Evolutionary conservation across 2,329 filamentous ascomycete genomes (phyloP), one percentile per base, ranked within the genome.

Genomic region (Chaetomiaceae sp.): DNA sequence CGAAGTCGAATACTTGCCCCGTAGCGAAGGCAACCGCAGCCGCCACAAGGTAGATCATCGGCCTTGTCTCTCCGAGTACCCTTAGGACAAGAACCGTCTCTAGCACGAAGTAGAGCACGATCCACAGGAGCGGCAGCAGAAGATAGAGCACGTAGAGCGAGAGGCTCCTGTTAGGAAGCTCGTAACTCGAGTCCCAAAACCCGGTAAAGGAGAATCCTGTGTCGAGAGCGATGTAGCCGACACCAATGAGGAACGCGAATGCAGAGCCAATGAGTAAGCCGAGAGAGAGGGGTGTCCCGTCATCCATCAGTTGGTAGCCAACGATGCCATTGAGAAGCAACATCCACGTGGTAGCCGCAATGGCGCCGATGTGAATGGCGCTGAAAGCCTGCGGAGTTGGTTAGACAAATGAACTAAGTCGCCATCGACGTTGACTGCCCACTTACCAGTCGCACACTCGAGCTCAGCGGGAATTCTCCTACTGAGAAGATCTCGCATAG

Each of bases 401-500:
- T 46, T 3, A 36, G 41, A 45, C 40, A n/a, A n/a, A n/a, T n/a
- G n/a, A n/a, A n/a, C 48, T 27, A 36, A 27, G 18, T 13, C n/a
- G 8, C 10, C 7, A 14, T 18, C 20, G 8, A 9, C 32, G 29
- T 38, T 23, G 25, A 10, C 18, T 4, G 20, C 9, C 11, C 27
- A 75, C 85, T 59, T 78, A 87, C 90, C 64, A 88, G 79, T 67
- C 90, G 84, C 54, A 89, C 87, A 45, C 73, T 81, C 48, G 77
- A 73, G 61, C 81, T 75, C 18, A 96, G 73, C 2, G 92, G 90
- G 64, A 99, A 92, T 27, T 86, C 88, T 61, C 94, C 94, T 32
- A 97, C 84, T 0, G 90, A 91, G 73, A 99, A 96, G 65, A 99
- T 96, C 70, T 97, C 94, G 72, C 91, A 96, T 64, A 99, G 88